Evolutionary conservation across 192 early-diverging fungal species (phyloP), one percentile per base, ranked within the genome.

Genomic region (Coemansia sp.): DNA sequence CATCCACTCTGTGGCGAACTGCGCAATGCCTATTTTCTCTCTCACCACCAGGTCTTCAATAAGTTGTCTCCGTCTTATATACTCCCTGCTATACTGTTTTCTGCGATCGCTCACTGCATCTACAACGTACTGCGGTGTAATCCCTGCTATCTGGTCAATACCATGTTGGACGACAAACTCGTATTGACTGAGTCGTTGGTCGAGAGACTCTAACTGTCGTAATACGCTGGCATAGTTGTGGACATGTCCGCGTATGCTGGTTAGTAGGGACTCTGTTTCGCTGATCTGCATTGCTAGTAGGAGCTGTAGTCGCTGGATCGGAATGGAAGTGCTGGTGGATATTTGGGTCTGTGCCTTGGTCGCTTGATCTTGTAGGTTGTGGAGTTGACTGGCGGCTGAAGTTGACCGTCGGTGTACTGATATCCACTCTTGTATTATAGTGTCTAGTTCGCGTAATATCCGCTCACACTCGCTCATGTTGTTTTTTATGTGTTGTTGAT

Each of bases 361-460:
- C 16, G 44, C 20, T 34, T 72, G 71, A 13, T 55, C 22, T 43
- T 66, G 57, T 8, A 72, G 58, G 58, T 52, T 66, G 41, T 33
- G 38, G 16, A 72, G 43, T 5, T 58, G 58, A 36, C 57, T 62
- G 41, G 57, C 71, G n/a, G 57, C 34, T 10, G 55, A 15, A 4
- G 44, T 61, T n/a, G 71, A 60, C 22, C 38, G 53, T 4, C 24
- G 29, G 38, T 72, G 64, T 3, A 62, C 36, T 10, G 38, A 55
- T 11, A 38, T 52, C 74, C 74, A 76, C 18, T 55, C 58, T 18
- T 76, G 69, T 6, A 71, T 16, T 2, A 68, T 15, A 3, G 58
- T 39, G 40, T 70, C 68, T 18, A 76, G 65, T 20, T 66, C 65
- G 60, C 69, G 68, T 16, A 76, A 27, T 6, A 62, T 18, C 29